A percentile compares a stretch with the other conserved stretches of the same genome.
Conservation (phyloP, 805 yeast species). For the Suhomyces xylopsoci region DNA sequence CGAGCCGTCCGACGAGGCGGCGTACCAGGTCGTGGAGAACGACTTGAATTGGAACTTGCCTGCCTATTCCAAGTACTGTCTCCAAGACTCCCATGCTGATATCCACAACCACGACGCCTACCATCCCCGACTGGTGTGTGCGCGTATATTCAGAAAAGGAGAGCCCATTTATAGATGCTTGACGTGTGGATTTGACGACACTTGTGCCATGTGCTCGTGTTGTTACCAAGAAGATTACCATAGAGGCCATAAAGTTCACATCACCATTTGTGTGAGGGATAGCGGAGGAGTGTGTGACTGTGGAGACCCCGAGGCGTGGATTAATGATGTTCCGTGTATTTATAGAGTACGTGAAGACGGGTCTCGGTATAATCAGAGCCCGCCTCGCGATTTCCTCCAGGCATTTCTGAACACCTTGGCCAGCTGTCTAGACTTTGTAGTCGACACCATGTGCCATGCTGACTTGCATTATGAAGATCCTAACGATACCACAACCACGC, state of each 20-base stretch:
- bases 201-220: conserved; percentile 75
- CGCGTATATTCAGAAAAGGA: conserved; percentile 67
- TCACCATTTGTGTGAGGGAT: conserved; percentile 60
- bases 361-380: conserved; percentile 2
- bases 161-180: conserved; percentile 79
- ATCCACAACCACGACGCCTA: conserved; percentile 30
- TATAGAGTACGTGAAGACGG: conserved; percentile 15
- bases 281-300: conserved; percentile 86
- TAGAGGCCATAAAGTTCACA: conserved; percentile 66
- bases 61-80: conserved; percentile 22
- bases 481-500: conserved; percentile 21
- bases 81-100: conserved; percentile 15
- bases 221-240: conserved; percentile 75
- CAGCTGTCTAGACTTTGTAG: conserved; percentile 52
- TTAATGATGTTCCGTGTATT: conserved; percentile 46
- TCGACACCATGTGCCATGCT: conserved; percentile 56
- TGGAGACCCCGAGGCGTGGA: conserved; percentile 88
- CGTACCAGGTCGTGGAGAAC: conserved; percentile 14
- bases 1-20: background rate
- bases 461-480: conserved; percentile 37
- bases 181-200: conserved; percentile 75
- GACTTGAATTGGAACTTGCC: conserved; percentile 33
- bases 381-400: conserved; percentile 41
- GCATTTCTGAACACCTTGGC: conserved; percentile 44
- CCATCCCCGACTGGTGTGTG: conserved; percentile 72